Percentiles rank a stretch among this genome's conserved stretches.
Evolutionary conservation across 2,329 filamentous ascomycete species (phyloP).

Genomic region (Colletotrichum siamense): DNA sequence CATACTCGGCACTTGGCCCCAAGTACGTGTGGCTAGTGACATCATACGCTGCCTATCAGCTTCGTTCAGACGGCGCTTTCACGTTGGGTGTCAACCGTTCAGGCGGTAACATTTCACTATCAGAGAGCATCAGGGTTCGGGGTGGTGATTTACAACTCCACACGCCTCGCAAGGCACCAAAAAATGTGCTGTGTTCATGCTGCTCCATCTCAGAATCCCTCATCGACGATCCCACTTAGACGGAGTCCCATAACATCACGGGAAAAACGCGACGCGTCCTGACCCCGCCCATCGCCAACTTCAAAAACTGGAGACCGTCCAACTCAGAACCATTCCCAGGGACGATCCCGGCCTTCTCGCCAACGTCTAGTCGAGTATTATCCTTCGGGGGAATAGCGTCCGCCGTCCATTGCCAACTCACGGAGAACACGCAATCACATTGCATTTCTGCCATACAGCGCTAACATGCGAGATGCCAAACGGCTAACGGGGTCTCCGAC

Average conservation of each 20-base stretch:
- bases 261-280: constrained; percentile 4
- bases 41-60: not conserved
- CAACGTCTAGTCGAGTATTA: not conserved
- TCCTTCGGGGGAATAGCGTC: not conserved
- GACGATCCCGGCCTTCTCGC: not conserved
- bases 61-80: not conserved
- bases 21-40: constrained; percentile 5
- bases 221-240: constrained; percentile 12
- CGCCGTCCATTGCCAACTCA: not conserved
- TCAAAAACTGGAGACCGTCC: not conserved
- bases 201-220: not conserved
- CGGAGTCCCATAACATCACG: not conserved
- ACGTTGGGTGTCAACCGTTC: not conserved
- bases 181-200: not conserved
- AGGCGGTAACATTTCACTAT: not conserved
- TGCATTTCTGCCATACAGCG: not conserved
- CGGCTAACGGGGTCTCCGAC: not conserved
- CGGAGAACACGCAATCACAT: not conserved
- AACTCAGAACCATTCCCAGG: not conserved
- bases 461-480: not conserved
- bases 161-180: not conserved
- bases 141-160: not conserved
- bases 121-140: not conserved
- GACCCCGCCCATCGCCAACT: not conserved
- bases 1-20: constrained; percentile 11